These are phyloP conservation scores for Trichopus zeylanicus DNA, from an alignment of 116 monocot genomes.

Conservation along the genomic window DNA sequence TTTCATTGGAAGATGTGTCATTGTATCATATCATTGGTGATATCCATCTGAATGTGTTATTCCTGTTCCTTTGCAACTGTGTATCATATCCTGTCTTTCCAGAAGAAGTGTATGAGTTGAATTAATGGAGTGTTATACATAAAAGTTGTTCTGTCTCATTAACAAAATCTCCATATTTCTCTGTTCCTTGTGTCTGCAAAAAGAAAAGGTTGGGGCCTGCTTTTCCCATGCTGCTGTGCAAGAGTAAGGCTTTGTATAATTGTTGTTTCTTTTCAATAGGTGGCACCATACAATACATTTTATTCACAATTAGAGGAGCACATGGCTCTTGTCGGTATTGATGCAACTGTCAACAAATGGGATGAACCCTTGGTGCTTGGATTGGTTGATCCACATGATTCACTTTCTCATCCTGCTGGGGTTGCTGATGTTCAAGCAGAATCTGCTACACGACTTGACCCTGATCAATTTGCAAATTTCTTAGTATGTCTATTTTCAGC, in stretches of 20 bases:
- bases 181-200: neutral
- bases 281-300: constrained; percentile 90
- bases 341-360: constrained; percentile 68
- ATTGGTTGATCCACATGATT: constrained; percentile 95
- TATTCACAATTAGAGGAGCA: constrained; percentile 77
- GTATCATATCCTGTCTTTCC: too few species aligned
- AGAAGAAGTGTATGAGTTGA: too few species aligned
- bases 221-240: too few species aligned
- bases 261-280: constrained; percentile 32
- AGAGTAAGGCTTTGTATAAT: neutral
- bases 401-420: constrained; percentile 90
- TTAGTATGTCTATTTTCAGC: constrained; percentile 67
- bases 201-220: too few species aligned
- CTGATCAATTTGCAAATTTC: constrained; percentile 77
- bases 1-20: too few species aligned
- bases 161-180: neutral
- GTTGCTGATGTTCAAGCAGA: constrained; percentile 92
- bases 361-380: constrained; percentile 73
- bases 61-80: too few species aligned
- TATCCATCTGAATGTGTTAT: too few species aligned
- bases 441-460: constrained; percentile 72
- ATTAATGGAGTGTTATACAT: too few species aligned
- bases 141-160: too few species aligned
- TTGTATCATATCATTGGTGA: too few species aligned
- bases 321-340: constrained; percentile 60